Conservation (phyloP, 2,329 filamentous ascomycete species). For the Chaetomiaceae sp. region DNA sequence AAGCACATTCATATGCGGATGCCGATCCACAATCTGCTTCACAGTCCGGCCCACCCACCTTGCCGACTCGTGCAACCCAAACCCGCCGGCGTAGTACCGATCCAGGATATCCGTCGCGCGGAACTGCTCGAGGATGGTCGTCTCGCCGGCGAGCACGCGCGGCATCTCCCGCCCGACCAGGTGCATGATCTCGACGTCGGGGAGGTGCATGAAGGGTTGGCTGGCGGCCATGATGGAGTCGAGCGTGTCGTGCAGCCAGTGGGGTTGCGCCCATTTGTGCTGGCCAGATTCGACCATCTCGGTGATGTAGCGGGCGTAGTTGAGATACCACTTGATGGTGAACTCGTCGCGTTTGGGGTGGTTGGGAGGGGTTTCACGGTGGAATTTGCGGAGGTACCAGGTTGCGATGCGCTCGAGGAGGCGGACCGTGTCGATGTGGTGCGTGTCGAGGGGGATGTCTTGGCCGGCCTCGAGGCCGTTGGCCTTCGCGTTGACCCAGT, state of each 20-base stretch:
- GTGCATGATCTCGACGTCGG: constrained; percentile 5
- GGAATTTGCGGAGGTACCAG: no score
- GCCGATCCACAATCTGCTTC: constrained; percentile 16
- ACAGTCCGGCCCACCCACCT: constrained; percentile 8
- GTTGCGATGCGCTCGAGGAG: no score
- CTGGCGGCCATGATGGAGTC: not conserved
- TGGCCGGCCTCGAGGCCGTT: no score
- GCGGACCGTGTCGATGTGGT: no score
- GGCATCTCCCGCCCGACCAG: constrained; percentile 20
- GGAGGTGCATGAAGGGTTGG: not conserved
- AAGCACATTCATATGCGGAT: constrained; percentile 29
- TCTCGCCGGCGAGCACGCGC: not conserved
- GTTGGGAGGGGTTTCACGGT: no score
- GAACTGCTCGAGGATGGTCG: constrained; percentile 8
- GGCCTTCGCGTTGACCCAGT: no score
- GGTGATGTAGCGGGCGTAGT: no score
- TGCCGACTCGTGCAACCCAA: not conserved
- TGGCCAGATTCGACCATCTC: no score
- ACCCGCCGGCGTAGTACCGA: not conserved
- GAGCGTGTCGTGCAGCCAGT: not conserved
- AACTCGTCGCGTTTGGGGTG: no score
- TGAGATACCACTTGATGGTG: no score
- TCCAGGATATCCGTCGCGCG: constrained; percentile 9
- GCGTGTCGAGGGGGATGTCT: no score
- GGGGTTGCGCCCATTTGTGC: not conserved